These are phyloP conservation scores for Termitomyces bulborhizus DNA, from an alignment of 768 basidiomycete genomes.

Conservation along the genomic window DNA sequence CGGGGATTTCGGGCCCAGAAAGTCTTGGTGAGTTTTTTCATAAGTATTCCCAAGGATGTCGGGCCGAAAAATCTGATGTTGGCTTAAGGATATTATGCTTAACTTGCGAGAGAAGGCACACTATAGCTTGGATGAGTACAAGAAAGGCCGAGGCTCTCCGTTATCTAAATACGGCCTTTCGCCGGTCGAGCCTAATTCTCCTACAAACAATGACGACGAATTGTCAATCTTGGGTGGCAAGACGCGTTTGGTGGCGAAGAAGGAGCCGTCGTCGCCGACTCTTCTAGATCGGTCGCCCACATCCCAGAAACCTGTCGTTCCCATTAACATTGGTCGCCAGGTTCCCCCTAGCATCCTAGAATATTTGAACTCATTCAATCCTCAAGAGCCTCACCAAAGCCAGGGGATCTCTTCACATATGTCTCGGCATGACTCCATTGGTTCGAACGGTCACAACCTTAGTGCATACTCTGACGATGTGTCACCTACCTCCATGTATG, in stretches of 20 bases:
- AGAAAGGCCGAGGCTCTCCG: conserved; percentile 48
- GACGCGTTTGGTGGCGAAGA: conserved; percentile 59
- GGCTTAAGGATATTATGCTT: conserved; percentile 53
- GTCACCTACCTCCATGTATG: conserved; percentile 41
- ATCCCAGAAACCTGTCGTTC: conserved; percentile 68
- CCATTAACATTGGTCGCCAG: conserved; percentile 49
- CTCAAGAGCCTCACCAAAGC: conserved; percentile 18
- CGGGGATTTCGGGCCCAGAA: conserved; percentile 57
- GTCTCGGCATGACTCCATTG: conserved; percentile 7
- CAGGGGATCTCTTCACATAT: conserved; percentile 8
- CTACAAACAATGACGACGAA: conserved; percentile 55
- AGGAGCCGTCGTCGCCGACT: conserved; percentile 48
- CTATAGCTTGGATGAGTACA: conserved; percentile 55
- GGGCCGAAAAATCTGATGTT: neutral
- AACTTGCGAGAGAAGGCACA: conserved; percentile 62
- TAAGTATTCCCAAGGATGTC: neutral
- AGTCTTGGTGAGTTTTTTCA: conserved; percentile 46
- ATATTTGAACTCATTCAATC: conserved; percentile 59
- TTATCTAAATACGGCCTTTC: conserved; percentile 29
- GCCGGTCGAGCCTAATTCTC: conserved; percentile 29
- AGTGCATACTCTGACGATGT: conserved; percentile 22
- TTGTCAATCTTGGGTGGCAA: conserved; percentile 58
- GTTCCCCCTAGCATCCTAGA: conserved; percentile 62
- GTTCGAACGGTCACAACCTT: conserved; percentile 7
- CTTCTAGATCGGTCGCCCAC: conserved; percentile 61